Evolutionary conservation across 352 stramenopile species (phyloP).

Genomic region (Phytophthora hibernalis): DNA sequence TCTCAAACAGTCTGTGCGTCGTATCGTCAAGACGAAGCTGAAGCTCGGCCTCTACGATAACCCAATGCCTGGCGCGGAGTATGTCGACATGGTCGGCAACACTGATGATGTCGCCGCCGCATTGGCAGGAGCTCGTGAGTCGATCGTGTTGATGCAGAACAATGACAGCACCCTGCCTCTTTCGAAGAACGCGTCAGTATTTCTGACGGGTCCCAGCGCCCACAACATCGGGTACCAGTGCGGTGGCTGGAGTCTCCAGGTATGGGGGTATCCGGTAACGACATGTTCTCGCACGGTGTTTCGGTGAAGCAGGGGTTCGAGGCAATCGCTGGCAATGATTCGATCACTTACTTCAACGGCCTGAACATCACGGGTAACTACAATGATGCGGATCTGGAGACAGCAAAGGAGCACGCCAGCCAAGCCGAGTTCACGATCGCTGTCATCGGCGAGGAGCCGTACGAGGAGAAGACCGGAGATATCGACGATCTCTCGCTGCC

Average conservation of each 20-base stretch:
- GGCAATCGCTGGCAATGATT: constrained; percentile 10
- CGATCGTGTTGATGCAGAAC: constrained; percentile 17
- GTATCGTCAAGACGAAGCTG: constrained; percentile 71
- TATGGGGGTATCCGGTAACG: constrained; percentile 51
- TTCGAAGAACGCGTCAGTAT: constrained; percentile 8
- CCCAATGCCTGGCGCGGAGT: constrained; percentile 49
- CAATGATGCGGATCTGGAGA: constrained; percentile 44
- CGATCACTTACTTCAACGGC: constrained; percentile 15
- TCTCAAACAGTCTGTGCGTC: constrained; percentile 52
- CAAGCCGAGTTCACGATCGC: constrained; percentile 28
- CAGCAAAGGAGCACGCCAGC: constrained; percentile 50
- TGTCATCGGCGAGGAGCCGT: constrained; percentile 71
- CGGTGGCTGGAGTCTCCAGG: constrained; percentile 77
- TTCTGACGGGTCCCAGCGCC: constrained; percentile 17
- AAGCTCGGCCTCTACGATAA: constrained; percentile 64
- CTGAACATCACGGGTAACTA: constrained; percentile 32
- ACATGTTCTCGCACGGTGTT: constrained; percentile 21
- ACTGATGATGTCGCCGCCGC: constrained; percentile 44
- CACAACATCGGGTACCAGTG: constrained; percentile 69
- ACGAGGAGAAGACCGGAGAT: constrained; percentile 84
- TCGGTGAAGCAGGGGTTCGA: constrained; percentile 19
- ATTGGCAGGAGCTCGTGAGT: constrained; percentile 49
- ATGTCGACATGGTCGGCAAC: constrained; percentile 46
- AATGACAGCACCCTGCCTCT: constrained; percentile 13
- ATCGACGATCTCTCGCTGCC: constrained; percentile 71